A percentile compares a stretch with the other conserved stretches of the same genome.
Conservation (phyloP, 108 stramenopile species). For the Nitzschia sp. region DNA sequence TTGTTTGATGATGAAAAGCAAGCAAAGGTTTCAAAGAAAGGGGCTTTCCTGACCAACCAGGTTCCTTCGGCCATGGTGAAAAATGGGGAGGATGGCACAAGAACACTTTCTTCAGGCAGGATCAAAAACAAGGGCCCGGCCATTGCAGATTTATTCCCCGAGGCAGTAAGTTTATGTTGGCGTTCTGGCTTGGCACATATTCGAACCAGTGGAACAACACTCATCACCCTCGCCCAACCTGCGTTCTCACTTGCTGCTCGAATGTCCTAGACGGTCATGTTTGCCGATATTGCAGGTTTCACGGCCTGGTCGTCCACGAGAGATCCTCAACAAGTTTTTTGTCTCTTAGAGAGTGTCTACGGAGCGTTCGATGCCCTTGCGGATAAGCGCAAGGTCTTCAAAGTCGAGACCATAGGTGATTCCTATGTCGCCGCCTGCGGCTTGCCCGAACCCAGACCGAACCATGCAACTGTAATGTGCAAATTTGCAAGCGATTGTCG, state of each 20-base stretch:
- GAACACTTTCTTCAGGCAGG: too few relatives aligned
- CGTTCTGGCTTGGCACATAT: too few relatives aligned
- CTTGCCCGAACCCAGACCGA: slow-evolving; percentile 5
- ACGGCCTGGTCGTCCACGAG: slow-evolving; percentile 57
- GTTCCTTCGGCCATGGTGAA: too few relatives aligned
- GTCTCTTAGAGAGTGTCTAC: slow-evolving; percentile 51
- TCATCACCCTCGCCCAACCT: too few relatives aligned
- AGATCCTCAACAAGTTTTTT: slow-evolving; percentile 53
- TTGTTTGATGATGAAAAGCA: slow-evolving; percentile 32
- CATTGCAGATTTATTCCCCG: too few relatives aligned
- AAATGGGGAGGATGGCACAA: too few relatives aligned
- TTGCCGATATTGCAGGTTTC: slow-evolving; percentile 41
- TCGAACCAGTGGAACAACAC: too few relatives aligned
- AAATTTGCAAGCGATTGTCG: slow-evolving; percentile 13
- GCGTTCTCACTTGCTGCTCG: too few relatives aligned
- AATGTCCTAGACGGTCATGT: slow-evolving; percentile 18
- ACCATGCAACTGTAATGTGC: slow-evolving; percentile 22
- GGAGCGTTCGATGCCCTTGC: slow-evolving; percentile 56
- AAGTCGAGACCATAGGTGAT: slow-evolving; percentile 9
- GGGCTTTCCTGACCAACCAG: too few relatives aligned
- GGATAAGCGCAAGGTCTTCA: slow-evolving; percentile 14
- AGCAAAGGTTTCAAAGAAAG: too few relatives aligned
- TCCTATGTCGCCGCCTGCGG: slow-evolving; percentile 17
- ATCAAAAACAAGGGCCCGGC: too few relatives aligned
- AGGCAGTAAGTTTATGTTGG: too few relatives aligned